These are phyloP conservation scores for Crotalaria pallida DNA, from an alignment of 306 rosid species.

Conservation along the genomic window DNA sequence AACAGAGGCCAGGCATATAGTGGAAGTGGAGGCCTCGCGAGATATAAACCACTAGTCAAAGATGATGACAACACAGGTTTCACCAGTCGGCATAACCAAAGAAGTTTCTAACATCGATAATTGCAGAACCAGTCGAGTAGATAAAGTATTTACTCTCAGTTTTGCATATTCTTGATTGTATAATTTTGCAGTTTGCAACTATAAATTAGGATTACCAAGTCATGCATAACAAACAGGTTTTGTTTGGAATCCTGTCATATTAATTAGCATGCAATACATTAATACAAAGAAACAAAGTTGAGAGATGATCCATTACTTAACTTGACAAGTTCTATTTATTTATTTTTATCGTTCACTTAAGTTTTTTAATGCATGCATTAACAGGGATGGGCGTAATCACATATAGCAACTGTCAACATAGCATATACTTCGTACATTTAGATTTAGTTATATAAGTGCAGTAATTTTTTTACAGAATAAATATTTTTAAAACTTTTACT, in stretches of 20 bases:
- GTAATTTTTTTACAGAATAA: too few species aligned
- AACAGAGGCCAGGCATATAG: slow-evolving; percentile 37
- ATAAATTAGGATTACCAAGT: slow-evolving; percentile 15
- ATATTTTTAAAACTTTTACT: too few species aligned
- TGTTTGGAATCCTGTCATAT: not conserved
- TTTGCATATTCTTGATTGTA: slow-evolving; percentile 22
- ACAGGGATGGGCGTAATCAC: too few species aligned
- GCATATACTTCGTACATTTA: too few species aligned
- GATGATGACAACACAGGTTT: slow-evolving; percentile 40
- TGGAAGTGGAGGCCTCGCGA: slow-evolving; percentile 64
- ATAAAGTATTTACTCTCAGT: slow-evolving; percentile 7
- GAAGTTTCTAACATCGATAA: slow-evolving; percentile 39
- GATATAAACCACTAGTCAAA: slow-evolving; percentile 39
- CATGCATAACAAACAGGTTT: slow-evolving; percentile 14
- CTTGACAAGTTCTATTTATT: not conserved
- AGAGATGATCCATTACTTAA: not conserved
- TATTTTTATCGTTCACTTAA: too few species aligned
- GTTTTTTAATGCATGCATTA: too few species aligned
- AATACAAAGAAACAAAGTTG: not conserved
- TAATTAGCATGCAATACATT: slow-evolving; percentile 2
- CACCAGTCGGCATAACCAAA: slow-evolving; percentile 51
- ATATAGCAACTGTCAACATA: too few species aligned
- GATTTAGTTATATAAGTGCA: too few species aligned
- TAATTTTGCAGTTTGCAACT: slow-evolving; percentile 24
- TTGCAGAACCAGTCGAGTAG: not conserved